A percentile compares a stretch with the other conserved stretches of the same genome.
Conservation (phyloP, 2,329 filamentous ascomycete species). For the Rhynchosporium agropyri region DNA sequence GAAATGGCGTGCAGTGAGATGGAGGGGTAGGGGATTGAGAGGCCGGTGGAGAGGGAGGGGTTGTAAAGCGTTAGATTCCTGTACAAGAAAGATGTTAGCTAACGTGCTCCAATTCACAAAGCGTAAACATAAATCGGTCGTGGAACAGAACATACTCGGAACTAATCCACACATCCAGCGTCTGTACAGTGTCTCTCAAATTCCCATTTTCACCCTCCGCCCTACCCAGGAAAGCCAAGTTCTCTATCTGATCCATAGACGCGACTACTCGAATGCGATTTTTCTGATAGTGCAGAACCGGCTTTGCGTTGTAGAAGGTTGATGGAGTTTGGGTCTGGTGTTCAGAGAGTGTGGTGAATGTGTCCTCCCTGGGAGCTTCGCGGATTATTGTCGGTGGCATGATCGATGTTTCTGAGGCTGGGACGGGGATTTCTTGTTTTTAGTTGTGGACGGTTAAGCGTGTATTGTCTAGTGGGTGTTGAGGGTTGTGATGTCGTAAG, state of each 20-base stretch:
- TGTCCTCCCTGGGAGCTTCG: slow-evolving; percentile 55
- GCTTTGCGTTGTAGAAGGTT: slow-evolving; percentile 71
- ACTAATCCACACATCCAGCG: slow-evolving; percentile 59
- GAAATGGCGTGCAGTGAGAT: slow-evolving; percentile 78
- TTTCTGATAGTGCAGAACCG: slow-evolving; percentile 69
- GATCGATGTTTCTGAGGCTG: neutral
- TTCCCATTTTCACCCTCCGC: slow-evolving; percentile 30
- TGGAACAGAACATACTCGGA: slow-evolving; percentile 52
- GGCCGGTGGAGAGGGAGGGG: slow-evolving; percentile 56
- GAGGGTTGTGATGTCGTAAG: neutral
- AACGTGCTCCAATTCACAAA: too few relatives aligned
- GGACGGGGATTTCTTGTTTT: neutral
- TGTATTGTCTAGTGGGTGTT: neutral
- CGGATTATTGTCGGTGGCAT: slow-evolving; percentile 55
- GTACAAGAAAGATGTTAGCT: neutral
- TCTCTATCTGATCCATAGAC: slow-evolving; percentile 55
- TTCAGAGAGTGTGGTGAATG: slow-evolving; percentile 67
- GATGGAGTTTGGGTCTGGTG: slow-evolving; percentile 73
- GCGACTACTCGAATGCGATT: slow-evolving; percentile 60
- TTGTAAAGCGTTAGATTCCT: slow-evolving; percentile 68
- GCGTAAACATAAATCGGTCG: neutral
- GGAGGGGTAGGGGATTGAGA: slow-evolving; percentile 72
- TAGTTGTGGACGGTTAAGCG: neutral
- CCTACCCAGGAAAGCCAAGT: slow-evolving; percentile 51
- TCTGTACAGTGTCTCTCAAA: slow-evolving; percentile 28